A percentile compares a stretch with the other conserved stretches of the same genome.
phyloP scores from a whole-genome alignment of 2,329 filamentous ascomycete genomes.

The Claviceps sp. region DNA sequence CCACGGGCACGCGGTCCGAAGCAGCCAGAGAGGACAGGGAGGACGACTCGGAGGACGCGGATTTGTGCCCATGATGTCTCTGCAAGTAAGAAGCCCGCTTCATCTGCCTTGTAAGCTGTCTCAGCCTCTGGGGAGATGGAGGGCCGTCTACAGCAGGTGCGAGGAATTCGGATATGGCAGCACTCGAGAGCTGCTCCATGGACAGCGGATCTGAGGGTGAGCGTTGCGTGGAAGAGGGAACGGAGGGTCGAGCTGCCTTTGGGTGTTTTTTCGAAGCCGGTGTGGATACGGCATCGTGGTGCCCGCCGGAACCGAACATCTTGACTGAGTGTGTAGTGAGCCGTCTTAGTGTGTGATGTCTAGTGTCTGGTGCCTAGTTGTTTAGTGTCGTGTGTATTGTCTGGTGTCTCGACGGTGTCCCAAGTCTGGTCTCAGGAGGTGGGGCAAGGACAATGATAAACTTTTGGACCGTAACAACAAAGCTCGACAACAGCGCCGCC shows the following conservation, averaged over 20 bases:
- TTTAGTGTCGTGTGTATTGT: no score
- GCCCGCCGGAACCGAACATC: constrained; percentile 11
- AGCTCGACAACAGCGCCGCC: not conserved
- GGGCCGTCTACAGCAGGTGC: constrained; percentile 47
- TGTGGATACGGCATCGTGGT: constrained; percentile 11
- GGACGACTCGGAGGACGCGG: constrained; percentile 42
- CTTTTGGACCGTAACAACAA: not conserved
- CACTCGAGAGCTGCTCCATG: constrained; percentile 10
- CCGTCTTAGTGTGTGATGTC: not conserved
- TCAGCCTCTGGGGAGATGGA: constrained; percentile 45
- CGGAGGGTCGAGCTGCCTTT: constrained; percentile 4
- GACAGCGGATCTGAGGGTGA: constrained; percentile 6
- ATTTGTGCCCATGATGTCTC: constrained; percentile 16
- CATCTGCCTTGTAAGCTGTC: constrained; percentile 45
- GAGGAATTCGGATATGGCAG: constrained; percentile 29
- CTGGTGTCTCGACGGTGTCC: no score
- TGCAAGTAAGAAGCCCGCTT: constrained; percentile 35
- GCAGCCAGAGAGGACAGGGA: constrained; percentile 33
- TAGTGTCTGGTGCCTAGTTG: no score
- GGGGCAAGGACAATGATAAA: constrained; percentile 5
- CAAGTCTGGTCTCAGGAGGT: constrained; percentile 3
- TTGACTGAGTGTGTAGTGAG: constrained; percentile 1
- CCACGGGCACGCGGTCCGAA: constrained; percentile 34
- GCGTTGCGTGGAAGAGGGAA: constrained; percentile 4
- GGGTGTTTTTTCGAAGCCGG: constrained; percentile 3